Percentiles rank a stretch among this genome's conserved stretches.
Conservation (phyloP, 129 eudicot genomes). For the Centella asiatica region DNA sequence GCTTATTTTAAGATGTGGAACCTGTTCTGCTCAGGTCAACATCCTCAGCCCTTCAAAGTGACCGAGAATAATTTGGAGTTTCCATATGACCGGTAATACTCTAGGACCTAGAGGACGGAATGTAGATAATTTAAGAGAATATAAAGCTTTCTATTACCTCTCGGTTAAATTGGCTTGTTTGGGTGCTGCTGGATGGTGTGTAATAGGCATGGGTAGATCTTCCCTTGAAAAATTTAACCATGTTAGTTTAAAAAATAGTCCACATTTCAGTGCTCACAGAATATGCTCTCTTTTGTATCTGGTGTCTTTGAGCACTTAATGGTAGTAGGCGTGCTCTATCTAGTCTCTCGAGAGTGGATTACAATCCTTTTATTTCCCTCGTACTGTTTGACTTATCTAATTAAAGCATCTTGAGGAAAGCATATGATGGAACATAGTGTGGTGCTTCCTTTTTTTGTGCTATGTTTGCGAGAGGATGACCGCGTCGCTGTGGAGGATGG, state of each 20-base stretch:
- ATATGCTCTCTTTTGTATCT: neutral
- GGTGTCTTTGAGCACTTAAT: too few relatives aligned
- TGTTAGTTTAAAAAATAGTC: neutral
- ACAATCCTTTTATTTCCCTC: too few relatives aligned
- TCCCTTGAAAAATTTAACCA: neutral
- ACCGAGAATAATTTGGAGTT: conserved; percentile 63
- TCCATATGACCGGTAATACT: conserved; percentile 58
- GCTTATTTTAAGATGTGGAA: conserved; percentile 94
- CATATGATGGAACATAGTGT: too few relatives aligned
- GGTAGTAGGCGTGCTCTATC: too few relatives aligned
- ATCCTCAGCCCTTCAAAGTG: conserved; percentile 81
- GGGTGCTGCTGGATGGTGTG: neutral
- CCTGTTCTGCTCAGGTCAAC: conserved; percentile 72
- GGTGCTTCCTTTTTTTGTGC: too few relatives aligned
- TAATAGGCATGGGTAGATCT: neutral
- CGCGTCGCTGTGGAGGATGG: too few relatives aligned
- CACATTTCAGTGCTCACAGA: neutral
- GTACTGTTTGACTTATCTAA: too few relatives aligned
- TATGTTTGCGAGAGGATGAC: too few relatives aligned
- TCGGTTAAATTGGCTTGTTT: conserved; percentile 4
- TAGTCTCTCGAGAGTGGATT: too few relatives aligned
- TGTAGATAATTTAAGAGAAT: conserved; percentile 24
- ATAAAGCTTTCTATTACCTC: neutral
- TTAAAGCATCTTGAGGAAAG: too few relatives aligned
- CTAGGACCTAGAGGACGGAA: conserved; percentile 7